These are phyloP conservation scores for Saitozyma podzolica DNA, from an alignment of 768 basidiomycete species.

Conservation along the genomic window DNA sequence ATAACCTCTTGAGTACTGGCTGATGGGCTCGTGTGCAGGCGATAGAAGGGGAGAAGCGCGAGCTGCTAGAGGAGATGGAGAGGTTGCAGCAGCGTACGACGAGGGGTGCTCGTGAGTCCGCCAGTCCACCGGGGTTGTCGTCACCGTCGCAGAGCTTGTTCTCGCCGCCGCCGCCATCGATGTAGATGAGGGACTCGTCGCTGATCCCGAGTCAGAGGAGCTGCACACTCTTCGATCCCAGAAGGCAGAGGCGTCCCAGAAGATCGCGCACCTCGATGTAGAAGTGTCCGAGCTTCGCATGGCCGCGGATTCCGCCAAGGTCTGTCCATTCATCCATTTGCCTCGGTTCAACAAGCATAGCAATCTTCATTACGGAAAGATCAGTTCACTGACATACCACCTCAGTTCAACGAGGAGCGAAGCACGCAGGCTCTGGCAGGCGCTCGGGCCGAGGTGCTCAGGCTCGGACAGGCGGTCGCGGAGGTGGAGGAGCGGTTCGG, in stretches of 20 bases:
- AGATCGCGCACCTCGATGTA: slow-evolving; percentile 59
- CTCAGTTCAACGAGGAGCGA: slow-evolving; percentile 81
- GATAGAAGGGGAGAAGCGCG: slow-evolving; percentile 84
- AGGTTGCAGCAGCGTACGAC: slow-evolving; percentile 73
- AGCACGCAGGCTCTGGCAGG: slow-evolving; percentile 77
- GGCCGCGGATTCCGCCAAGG: slow-evolving; percentile 73
- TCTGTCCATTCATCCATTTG: slow-evolving; percentile 42
- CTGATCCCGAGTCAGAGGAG: slow-evolving; percentile 28
- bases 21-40: slow-evolving; percentile 55
- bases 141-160: not conserved
- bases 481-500: slow-evolving; percentile 78
- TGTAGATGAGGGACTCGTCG: not conserved
- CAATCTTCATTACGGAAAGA: not conserved
- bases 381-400: not conserved
- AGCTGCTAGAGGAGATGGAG: slow-evolving; percentile 78
- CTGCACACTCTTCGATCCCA: slow-evolving; percentile 28
- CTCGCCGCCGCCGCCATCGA: not conserved
- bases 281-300: slow-evolving; percentile 43
- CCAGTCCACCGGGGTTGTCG: slow-evolving; percentile 22
- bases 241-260: slow-evolving; percentile 49
- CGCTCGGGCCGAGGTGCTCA: slow-evolving; percentile 72
- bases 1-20: slow-evolving; percentile 30
- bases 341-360: not conserved
- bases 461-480: slow-evolving; percentile 67
- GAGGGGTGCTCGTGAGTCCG: slow-evolving; percentile 69